Evolutionary conservation across 768 basidiomycete genomes (phyloP).

Genomic region (Asterophora parasitica): DNA sequence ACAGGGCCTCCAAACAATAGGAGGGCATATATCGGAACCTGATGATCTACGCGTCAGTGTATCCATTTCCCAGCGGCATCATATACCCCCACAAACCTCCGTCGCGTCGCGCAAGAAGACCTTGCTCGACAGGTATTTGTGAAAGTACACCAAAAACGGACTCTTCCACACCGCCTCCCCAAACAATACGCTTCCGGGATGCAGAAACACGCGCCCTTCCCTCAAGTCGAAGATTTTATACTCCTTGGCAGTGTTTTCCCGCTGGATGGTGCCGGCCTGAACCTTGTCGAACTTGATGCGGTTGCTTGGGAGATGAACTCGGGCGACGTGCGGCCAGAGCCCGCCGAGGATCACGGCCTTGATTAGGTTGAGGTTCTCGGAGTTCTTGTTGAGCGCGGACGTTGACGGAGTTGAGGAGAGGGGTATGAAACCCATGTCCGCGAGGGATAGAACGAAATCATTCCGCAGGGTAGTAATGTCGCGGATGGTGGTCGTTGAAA

Average conservation of each 20-base stretch:
- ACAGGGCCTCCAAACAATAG: conserved; percentile 82
- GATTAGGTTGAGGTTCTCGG: conserved; percentile 64
- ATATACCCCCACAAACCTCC: conserved; percentile 49
- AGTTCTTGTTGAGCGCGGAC: conserved; percentile 58
- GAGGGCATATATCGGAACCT: conserved; percentile 87
- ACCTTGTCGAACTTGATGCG: conserved; percentile 83
- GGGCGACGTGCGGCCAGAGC: conserved; percentile 79
- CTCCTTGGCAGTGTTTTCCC: conserved; percentile 81
- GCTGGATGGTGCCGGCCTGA: conserved; percentile 76
- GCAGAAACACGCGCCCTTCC: conserved; percentile 67
- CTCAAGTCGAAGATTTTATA: conserved; percentile 76
- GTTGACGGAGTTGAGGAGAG: conserved; percentile 39
- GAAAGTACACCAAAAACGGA: conserved; percentile 80
- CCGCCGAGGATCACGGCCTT: conserved; percentile 85
- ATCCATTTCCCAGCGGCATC: not conserved
- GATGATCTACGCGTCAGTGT: not conserved
- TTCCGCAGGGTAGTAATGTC: conserved; percentile 75
- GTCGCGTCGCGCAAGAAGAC: conserved; percentile 84
- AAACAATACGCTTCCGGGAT: conserved; percentile 81
- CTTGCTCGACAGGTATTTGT: conserved; percentile 77
- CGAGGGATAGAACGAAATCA: conserved; percentile 71
- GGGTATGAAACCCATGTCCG: conserved; percentile 66
- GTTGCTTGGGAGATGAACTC: conserved; percentile 66
- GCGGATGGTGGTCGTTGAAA: conserved; percentile 65
- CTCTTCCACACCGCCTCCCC: conserved; percentile 65